A percentile compares a stretch with the other conserved stretches of the same genome.
phyloP scores from a whole-genome alignment of 306 rosid genomes.

The Gastrolobium villosum region DNA sequence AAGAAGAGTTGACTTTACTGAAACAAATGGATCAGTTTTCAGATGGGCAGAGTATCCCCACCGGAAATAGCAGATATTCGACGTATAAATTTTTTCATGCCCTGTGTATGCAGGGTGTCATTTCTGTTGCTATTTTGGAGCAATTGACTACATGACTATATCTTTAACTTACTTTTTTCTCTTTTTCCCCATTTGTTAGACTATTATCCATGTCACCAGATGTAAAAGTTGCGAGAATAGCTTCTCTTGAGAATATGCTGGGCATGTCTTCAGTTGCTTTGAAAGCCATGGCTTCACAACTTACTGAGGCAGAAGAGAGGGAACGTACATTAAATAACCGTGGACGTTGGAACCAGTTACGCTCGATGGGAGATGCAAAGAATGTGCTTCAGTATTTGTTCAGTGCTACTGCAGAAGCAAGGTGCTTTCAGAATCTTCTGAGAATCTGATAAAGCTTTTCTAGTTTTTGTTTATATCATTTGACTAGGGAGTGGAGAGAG shows the following conservation, averaged over 20 bases:
- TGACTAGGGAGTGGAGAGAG: conserved; percentile 7
- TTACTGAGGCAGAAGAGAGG: conserved; percentile 77
- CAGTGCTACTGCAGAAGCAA: conserved; percentile 69
- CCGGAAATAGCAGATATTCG: conserved; percentile 61
- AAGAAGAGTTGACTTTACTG: conserved; percentile 69
- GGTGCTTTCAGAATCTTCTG: conserved; percentile 58
- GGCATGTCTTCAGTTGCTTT: conserved; percentile 72
- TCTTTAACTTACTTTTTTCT: conserved; percentile 33
- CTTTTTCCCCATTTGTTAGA: conserved; percentile 52
- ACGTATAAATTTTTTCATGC: conserved; percentile 51
- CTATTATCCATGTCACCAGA: conserved; percentile 73
- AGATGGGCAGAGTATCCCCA: conserved; percentile 54
- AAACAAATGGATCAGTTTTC: conserved; percentile 67
- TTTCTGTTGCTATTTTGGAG: conserved; percentile 42
- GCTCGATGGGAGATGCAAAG: conserved; percentile 87
- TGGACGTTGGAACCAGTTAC: conserved; percentile 85
- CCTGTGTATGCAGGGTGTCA: conserved; percentile 17
- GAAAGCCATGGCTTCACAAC: conserved; percentile 81
- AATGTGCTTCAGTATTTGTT: conserved; percentile 73
- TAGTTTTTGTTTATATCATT: conserved; percentile 28
- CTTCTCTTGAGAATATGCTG: conserved; percentile 83
- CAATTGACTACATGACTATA: conserved; percentile 13
- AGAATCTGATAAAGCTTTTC: conserved; percentile 41
- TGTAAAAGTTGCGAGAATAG: conserved; percentile 71
- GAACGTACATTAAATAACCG: conserved; percentile 67